Conservation (phyloP, 768 basidiomycete species). For the Gymnopilus dilepis region DNA sequence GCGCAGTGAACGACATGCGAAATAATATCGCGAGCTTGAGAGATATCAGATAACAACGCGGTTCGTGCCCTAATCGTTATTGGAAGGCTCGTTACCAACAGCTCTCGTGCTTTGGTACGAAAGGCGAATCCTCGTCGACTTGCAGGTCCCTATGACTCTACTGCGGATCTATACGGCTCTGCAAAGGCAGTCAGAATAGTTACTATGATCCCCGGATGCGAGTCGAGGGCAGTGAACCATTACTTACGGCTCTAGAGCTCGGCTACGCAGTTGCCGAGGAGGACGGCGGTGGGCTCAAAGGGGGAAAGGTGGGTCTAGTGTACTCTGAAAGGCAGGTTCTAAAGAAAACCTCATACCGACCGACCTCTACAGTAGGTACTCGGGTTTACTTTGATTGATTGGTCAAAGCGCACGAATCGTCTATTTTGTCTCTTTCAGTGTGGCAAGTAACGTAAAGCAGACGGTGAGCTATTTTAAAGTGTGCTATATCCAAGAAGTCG, state of each 20-base stretch:
- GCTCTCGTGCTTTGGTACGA: background rate
- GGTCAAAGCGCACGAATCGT: background rate
- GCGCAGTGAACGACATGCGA: background rate
- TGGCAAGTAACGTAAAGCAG: background rate
- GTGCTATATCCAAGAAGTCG: background rate
- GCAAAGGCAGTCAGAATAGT: background rate
- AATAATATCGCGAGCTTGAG: background rate
- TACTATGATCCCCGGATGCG: background rate
- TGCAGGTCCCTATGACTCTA: background rate
- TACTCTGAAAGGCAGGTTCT: background rate
- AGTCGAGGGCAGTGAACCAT: background rate
- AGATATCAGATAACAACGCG: background rate
- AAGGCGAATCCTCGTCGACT: background rate
- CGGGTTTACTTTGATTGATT: slow-evolving; percentile 2
- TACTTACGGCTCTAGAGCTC: background rate
- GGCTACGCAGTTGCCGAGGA: background rate
- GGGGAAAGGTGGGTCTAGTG: background rate
- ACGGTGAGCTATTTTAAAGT: background rate
- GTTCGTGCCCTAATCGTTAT: background rate
- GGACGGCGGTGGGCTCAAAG: background rate
- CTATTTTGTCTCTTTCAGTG: background rate
- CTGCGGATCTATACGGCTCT: background rate
- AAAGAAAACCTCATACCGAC: background rate
- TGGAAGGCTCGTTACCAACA: too few relatives aligned
- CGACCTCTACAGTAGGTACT: background rate